Evolutionary conservation across 768 basidiomycete genomes (phyloP).

Genomic region (Butyriboletus loyo): DNA sequence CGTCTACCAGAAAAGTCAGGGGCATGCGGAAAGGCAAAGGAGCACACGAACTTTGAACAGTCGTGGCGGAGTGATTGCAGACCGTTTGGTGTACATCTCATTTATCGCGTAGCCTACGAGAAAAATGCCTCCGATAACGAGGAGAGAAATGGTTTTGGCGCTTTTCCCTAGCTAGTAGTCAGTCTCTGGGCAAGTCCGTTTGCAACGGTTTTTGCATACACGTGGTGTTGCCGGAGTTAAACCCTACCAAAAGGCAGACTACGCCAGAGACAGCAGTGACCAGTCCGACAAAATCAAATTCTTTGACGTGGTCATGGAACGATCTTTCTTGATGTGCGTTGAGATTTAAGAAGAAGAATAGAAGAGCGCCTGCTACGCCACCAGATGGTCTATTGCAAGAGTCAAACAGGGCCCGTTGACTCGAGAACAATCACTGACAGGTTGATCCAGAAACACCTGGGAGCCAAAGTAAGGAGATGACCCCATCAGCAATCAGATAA

Average conservation of each 20-base stretch:
- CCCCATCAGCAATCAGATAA: not conserved
- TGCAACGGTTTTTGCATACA: conserved; percentile 21
- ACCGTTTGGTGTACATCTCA: conserved; percentile 32
- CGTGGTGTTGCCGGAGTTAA: conserved; percentile 32
- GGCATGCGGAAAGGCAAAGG: not conserved
- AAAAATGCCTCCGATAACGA: conserved; percentile 34
- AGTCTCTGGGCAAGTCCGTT: not conserved
- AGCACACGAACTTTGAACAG: conserved; percentile 31
- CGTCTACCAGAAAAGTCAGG: conserved; percentile 25
- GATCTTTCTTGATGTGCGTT: conserved; percentile 33
- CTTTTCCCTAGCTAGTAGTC: conserved; percentile 23
- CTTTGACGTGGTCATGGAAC: conserved; percentile 28
- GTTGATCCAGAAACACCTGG: conserved; percentile 37
- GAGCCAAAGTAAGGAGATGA: conserved; percentile 1
- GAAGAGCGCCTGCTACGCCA: conserved; percentile 28
- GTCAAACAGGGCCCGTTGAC: not conserved
- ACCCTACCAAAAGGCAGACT: conserved; percentile 38
- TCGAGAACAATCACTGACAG: conserved; percentile 20
- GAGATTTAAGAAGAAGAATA: conserved; percentile 37
- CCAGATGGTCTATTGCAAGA: conserved; percentile 33
- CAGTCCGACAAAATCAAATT: conserved; percentile 43
- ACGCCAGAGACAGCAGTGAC: conserved; percentile 33
- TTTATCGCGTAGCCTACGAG: conserved; percentile 32
- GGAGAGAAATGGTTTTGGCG: conserved; percentile 34
- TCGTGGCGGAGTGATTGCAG: conserved; percentile 40